Evolutionary conservation across 768 basidiomycete species (phyloP).

Genomic region (Termitomyces sp.): DNA sequence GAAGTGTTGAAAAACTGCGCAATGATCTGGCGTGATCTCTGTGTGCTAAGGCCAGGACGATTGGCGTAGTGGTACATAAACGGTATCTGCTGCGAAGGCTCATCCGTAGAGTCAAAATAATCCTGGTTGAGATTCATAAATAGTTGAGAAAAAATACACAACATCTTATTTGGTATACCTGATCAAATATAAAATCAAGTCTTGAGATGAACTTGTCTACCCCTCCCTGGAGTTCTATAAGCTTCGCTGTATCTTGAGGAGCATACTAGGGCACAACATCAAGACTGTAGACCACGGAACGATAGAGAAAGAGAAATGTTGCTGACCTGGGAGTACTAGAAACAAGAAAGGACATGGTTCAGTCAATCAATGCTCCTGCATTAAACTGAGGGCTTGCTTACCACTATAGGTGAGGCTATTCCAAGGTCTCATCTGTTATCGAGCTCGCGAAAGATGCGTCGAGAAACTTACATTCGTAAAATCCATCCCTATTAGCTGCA

Average conservation of each 20-base stretch:
- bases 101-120: constrained; percentile 60
- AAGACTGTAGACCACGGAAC: neutral
- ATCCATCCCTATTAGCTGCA: constrained; percentile 50
- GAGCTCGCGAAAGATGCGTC: neutral
- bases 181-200: constrained; percentile 52
- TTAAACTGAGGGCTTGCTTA: constrained; percentile 22
- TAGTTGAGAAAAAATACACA: neutral
- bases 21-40: constrained; percentile 50
- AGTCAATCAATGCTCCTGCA: neutral
- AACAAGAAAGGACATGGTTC: neutral
- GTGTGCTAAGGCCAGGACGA: constrained; percentile 53
- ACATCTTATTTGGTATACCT: constrained; percentile 24
- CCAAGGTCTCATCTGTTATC: neutral
- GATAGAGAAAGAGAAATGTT: neutral
- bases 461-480: constrained; percentile 44
- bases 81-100: constrained; percentile 64
- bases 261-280: constrained; percentile 39
- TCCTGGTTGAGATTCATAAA: constrained; percentile 22
- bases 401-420: constrained; percentile 49
- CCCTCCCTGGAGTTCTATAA: constrained; percentile 60
- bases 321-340: constrained; percentile 49
- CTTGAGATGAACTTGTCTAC: constrained; percentile 45
- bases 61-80: constrained; percentile 71
- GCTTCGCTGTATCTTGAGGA: constrained; percentile 59
- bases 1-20: constrained; percentile 53